Evolutionary conservation across 2,329 filamentous ascomycete genomes (phyloP), one percentile per base, ranked within the genome.

Genomic region (Pseudocercospora pini-densiflorae): DNA sequence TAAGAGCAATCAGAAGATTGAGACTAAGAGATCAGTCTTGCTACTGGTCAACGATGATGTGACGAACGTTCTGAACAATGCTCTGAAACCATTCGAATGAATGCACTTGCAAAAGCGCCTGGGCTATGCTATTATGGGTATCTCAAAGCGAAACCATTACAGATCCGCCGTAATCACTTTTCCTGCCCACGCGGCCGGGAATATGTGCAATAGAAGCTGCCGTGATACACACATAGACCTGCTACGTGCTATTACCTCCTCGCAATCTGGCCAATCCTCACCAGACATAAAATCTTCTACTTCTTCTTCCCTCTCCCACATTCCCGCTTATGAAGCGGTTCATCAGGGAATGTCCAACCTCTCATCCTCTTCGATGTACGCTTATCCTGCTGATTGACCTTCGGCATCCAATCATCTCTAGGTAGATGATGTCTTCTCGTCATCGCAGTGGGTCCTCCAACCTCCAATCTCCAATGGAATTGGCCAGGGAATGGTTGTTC

Each of bases 291-390:
- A 59, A 53, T 59, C 51, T 27, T 64, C 29, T 5, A 59, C 61
- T 63, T 66, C 58, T 59, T 62, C 59, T 64, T 88, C 82, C 82
- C 67, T 63, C 61, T 89, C 5, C 89, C 89, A 61, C 90, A 83
- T 81, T 94, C 91, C 80, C 91, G 89, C 73, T 90, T 84, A 8
- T 89, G 88, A 10, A 93, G 83, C 2, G 88, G 83, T 73, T 93
- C 91, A 74, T 93, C 90, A 1, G 91, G 91, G 80, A 88, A 86
- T 0, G 92, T 86, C 91, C 91, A 94, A 0, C 91, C 91, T 31
- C 91, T 81, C 2, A 87, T 84, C 23, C 90, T 81, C 86, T 93
- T 93, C 21, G 90, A 89, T 79, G 91, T 89, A 65, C 88, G 82
- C 88, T 92, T 95, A 86, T 91, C 90, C 33, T 85, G 89, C 72